These are phyloP conservation scores for Pugionium cornutum DNA, from an alignment of 345 rosid species.

Conservation along the genomic window DNA sequence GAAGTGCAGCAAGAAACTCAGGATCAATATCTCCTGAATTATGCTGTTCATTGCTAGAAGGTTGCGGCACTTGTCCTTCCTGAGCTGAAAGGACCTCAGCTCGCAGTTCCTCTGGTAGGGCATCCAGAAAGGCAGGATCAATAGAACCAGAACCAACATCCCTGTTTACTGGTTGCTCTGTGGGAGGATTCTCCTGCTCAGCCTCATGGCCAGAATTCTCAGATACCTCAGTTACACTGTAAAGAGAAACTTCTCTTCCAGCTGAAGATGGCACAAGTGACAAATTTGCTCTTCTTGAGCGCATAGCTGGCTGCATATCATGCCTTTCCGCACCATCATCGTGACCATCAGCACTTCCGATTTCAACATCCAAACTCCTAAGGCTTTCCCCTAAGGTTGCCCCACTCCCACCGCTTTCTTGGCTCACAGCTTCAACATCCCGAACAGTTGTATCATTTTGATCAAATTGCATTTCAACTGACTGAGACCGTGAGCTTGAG, in stretches of 20 bases:
- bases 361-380: conserved; percentile 95
- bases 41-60: conserved; percentile 66
- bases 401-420: conserved; percentile 95
- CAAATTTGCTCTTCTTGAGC: conserved; percentile 65
- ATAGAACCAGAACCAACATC: conserved; percentile 73
- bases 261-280: conserved; percentile 54
- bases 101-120: conserved; percentile 95
- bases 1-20: conserved; percentile 98
- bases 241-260: conserved; percentile 79
- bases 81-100: conserved; percentile 96
- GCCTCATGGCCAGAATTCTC: conserved; percentile 86
- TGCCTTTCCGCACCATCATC: conserved; percentile 95
- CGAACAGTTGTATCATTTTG: conserved; percentile 76
- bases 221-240: conserved; percentile 88
- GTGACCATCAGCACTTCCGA: conserved; percentile 98
- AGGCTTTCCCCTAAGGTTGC: conserved; percentile 97
- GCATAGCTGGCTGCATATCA: conserved; percentile 60
- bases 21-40: conserved; percentile 90
- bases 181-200: conserved; percentile 69
- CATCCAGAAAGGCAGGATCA: conserved; percentile 97
- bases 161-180: conserved; percentile 64
- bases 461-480: conserved; percentile 89
- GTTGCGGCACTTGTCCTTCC: conserved; percentile 77
- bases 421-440: conserved; percentile 96
- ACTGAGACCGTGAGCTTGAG: conserved; percentile 51